These are phyloP conservation scores for Magnusiomyces suaveolens DNA, from an alignment of 1,139 yeast genomes.

Conservation along the genomic window DNA sequence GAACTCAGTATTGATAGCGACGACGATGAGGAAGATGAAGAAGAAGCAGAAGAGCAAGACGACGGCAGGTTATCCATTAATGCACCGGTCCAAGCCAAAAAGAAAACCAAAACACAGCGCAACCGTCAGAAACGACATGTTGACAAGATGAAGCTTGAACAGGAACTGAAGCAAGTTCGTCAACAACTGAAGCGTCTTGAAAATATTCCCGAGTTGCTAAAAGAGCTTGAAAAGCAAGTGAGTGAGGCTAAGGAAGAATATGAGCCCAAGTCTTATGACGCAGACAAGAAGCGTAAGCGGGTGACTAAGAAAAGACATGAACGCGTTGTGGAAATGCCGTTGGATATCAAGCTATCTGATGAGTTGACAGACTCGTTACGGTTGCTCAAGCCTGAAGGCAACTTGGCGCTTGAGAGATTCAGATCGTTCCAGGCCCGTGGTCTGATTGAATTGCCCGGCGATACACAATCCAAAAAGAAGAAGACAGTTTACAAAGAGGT, in stretches of 20 bases:
- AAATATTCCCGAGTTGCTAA: conserved; percentile 28
- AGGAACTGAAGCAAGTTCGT: conserved; percentile 52
- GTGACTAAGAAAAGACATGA: conserved; percentile 39
- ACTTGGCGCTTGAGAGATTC: conserved; percentile 72
- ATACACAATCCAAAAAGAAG: conserved; percentile 41
- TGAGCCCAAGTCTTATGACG: conserved; percentile 20
- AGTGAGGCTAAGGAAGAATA: conserved; percentile 18
- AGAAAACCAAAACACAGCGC: conserved; percentile 70
- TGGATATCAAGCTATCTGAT: conserved; percentile 82
- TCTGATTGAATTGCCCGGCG: conserved; percentile 66
- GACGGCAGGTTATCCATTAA: conserved; percentile 50
- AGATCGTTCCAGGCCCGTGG: conserved; percentile 75
- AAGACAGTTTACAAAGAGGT: conserved; percentile 16
- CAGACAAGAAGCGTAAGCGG: conserved; percentile 22
- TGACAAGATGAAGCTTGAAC: conserved; percentile 47
- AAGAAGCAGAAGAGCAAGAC: conserved; percentile 32
- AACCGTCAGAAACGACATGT: conserved; percentile 60
- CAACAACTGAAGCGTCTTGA: conserved; percentile 47
- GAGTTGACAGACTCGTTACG: conserved; percentile 82
- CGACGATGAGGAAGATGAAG: conserved; percentile 26
- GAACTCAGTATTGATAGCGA: conserved; percentile 24
- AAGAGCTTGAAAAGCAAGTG: conserved; percentile 25
- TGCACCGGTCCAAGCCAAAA: conserved; percentile 56
- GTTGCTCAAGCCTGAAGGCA: conserved; percentile 84
- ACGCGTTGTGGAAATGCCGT: conserved; percentile 48